Evolutionary conservation across 495 filamentous ascomycete species (phyloP), one percentile per base, ranked within the genome.

Genomic region (Saxophila tyrrhenica): DNA sequence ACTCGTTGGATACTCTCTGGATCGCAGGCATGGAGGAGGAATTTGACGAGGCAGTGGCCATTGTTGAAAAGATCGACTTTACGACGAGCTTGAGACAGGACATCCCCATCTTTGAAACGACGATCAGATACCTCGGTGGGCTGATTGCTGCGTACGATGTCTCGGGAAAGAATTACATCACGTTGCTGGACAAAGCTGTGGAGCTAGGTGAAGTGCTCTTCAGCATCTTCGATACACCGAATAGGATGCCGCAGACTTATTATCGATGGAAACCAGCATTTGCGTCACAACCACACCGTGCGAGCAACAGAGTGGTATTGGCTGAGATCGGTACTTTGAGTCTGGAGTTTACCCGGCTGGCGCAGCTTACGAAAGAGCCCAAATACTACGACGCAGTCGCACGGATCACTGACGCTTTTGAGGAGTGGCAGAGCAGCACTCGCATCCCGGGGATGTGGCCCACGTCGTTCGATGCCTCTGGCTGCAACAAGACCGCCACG

Each of bases 361-460:
- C 92, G 3, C 92, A 97, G 66, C 73, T 98, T 55, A 97, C 94
- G 9, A 82, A 84, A 55, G 73, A 95, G 46, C 67, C 83, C 39
- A 90, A 81, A 60, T 98, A 97, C 69, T 98, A 95, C 58, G 92
- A 98, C 73, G 92, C 94, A 1, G 76, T 97, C 58, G 88, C 91
- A 39, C 83, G 94, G 25, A 87, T 98, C 60, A 95, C 89, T 1
- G 77, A 96, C 61, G 85, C 85, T 42, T 74, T 98, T 17, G 86
- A 91, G 57, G 80, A 82, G 41, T 80, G 82, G 65, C 91, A 97
- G 70, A 74, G 75, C 24, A 72, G 75, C 15, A 96, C 87, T 0
- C 75, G 74, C 7, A 69, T 96, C 17, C 81, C 85, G 13, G 92
- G 92, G 1, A 74, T 97, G 62, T 98, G 91, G 76, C 94, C 92